These are phyloP conservation scores for Eucalyptus regnans DNA, from an alignment of 345 rosid species.

Conservation along the genomic window DNA sequence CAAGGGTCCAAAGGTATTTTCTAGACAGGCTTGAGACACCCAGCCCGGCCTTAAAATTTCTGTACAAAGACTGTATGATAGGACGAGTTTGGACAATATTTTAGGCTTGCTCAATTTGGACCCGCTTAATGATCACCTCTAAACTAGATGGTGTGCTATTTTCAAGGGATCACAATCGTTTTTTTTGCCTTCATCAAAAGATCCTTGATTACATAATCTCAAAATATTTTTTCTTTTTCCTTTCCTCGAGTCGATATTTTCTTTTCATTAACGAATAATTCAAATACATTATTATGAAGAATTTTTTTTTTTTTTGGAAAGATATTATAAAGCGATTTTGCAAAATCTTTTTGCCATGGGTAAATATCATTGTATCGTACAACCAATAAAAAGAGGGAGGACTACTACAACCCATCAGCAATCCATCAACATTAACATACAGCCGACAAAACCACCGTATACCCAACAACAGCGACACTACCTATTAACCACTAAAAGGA, in stretches of 20 bases:
- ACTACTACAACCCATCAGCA: not conserved
- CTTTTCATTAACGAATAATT: too few species aligned
- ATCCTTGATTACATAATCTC: not conserved
- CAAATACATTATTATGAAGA: not conserved
- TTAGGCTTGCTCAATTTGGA: not conserved
- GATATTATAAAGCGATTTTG: too few species aligned
- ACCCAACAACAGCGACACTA: not conserved
- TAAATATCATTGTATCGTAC: not conserved
- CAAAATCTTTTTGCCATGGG: not conserved
- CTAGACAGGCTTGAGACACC: not conserved
- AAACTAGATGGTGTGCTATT: too few species aligned
- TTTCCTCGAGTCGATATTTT: not conserved
- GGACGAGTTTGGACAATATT: not conserved
- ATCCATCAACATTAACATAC: not conserved
- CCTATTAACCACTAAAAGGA: not conserved
- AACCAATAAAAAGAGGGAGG: not conserved
- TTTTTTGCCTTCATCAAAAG: too few species aligned
- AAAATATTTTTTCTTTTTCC: too few species aligned
- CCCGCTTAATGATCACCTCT: too few species aligned
- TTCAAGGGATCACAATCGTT: not conserved
- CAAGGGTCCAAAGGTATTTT: not conserved
- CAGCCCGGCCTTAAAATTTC: not conserved
- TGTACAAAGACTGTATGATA: fast-evolving
- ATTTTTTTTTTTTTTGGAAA: too few species aligned
- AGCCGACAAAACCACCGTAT: not conserved